Base-by-base conservation (phyloP, 306 rosid genomes). In the Pyrus pyrifolia region DNA sequence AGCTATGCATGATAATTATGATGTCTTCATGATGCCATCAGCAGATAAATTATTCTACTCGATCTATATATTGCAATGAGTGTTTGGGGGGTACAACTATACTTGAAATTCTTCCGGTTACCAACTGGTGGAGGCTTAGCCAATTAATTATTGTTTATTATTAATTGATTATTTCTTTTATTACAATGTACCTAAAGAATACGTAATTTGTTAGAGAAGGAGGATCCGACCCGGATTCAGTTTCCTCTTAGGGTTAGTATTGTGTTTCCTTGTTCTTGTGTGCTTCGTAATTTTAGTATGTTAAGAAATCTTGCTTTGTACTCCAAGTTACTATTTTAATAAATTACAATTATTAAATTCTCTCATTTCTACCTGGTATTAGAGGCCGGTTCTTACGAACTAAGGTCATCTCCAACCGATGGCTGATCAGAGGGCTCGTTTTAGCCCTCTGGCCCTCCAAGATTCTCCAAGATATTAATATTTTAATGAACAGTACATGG, bases 1-100 rank as follows among this genome's bases (percentile, higher is more conserved):
- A 87, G 83, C 85, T 89, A 87, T 67, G 91, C 90, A 1, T 88
- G 83, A 40, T 40, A 40, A 40, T 40, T 40, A 40, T 40, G 45
- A 40, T 40, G 45, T 40, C 45, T 8, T 40, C 45, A 40, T 40
- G 45, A 40, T 40, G 45, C 45, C 45, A 40, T 40, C 52, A 55
- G 21, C 75, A 12, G 64, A 19, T 40, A 45, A 53, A 21, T 40
- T 40, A 40, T 53, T 19, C 59, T 53, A 19, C 59, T 53, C 23
- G 22, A 17, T 53, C 23, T 21, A 53, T 19, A 7, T 53, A 53
- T 53, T 53, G 59, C 59, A 53, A 19, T 72, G 76, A 38, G 53
- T 12, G 2, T 57, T 3, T 58, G 76, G 68, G 8, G 17, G 40
- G 67, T 72, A 67, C 18, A 58, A 67, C 67, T 73, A 42, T 29